Conservation (phyloP, 352 stramenopile genomes). For the Phytophthora fragariaefolia region DNA sequence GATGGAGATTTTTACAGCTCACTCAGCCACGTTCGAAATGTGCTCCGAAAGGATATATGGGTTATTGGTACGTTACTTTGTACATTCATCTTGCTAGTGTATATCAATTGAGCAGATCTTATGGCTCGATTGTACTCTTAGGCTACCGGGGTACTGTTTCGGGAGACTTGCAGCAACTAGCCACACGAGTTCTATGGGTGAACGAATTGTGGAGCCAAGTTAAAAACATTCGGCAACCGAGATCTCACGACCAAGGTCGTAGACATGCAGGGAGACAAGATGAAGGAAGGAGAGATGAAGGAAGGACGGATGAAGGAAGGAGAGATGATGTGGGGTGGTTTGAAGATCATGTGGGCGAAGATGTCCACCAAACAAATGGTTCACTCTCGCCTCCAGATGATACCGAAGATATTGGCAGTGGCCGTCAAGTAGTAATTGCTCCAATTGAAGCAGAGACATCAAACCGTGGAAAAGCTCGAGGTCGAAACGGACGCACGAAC, state of each 20-base stretch:
- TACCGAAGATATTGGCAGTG: constrained; percentile 26
- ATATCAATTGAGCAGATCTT: neutral
- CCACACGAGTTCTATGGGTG: constrained; percentile 77
- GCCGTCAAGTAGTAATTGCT: constrained; percentile 42
- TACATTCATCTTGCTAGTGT: neutral
- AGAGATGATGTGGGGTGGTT: constrained; percentile 17
- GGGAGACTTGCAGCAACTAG: constrained; percentile 79
- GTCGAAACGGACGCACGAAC: constrained; percentile 24
- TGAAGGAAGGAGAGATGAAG: neutral
- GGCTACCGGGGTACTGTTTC: constrained; percentile 78
- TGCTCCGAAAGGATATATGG: constrained; percentile 86
- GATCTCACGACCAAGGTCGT: constrained; percentile 15
- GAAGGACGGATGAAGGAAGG: neutral
- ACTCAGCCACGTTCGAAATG: constrained; percentile 81
- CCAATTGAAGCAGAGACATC: constrained; percentile 9
- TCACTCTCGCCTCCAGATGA: constrained; percentile 16
- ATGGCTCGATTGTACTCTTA: constrained; percentile 23
- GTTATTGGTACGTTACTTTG: constrained; percentile 67
- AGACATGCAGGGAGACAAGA: constrained; percentile 12
- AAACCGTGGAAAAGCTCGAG: constrained; percentile 21
- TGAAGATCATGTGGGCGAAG: constrained; percentile 36
- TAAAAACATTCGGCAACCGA: constrained; percentile 21
- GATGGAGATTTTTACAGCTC: constrained; percentile 90
- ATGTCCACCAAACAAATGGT: constrained; percentile 13
- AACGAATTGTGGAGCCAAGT: constrained; percentile 71